A percentile compares a stretch with the other conserved stretches of the same genome.
phyloP scores from a whole-genome alignment of 768 basidiomycete genomes.

The Rhizopogon vinicolor region DNA sequence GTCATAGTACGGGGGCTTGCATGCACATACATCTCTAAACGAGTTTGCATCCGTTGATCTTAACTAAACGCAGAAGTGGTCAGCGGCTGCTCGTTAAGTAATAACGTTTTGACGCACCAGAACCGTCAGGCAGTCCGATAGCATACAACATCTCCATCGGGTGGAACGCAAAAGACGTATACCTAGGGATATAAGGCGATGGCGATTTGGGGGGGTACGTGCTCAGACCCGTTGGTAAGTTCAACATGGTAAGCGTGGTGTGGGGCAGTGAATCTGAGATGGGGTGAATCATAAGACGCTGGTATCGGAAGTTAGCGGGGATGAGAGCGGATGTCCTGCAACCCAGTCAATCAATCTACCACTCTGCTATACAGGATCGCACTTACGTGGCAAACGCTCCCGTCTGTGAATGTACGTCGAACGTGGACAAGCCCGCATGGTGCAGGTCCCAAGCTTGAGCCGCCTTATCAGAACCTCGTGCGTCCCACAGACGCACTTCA shows the following conservation, averaged over 20 bases:
- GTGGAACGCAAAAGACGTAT: constrained; percentile 72
- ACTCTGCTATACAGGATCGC: background rate
- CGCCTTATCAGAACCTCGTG: constrained; percentile 59
- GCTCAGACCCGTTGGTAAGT: constrained; percentile 50
- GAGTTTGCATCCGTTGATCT: constrained; percentile 56
- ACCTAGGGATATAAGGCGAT: constrained; percentile 56
- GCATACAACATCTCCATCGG: constrained; percentile 84
- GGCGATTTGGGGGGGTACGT: constrained; percentile 53
- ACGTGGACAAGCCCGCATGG: constrained; percentile 70
- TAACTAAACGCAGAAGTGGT: constrained; percentile 32
- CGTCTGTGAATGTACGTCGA: constrained; percentile 82
- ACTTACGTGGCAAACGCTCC: constrained; percentile 84
- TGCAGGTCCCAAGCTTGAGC: constrained; percentile 61
- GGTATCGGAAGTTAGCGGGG: constrained; percentile 58
- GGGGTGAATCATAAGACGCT: constrained; percentile 58
- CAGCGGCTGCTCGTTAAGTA: constrained; percentile 1
- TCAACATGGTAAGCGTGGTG: constrained; percentile 47
- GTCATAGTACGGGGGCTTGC: background rate
- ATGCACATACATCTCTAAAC: constrained; percentile 9
- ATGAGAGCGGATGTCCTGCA: constrained; percentile 56
- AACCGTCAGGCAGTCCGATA: constrained; percentile 67
- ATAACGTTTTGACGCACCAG: constrained; percentile 31
- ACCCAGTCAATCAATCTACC: constrained; percentile 5
- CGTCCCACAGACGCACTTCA: constrained; percentile 88
- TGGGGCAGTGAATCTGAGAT: constrained; percentile 33